Evolutionary conservation across 139 green algal species (phyloP), one percentile per base, ranked within the genome.

Genomic region (Trebouxia sp.): DNA sequence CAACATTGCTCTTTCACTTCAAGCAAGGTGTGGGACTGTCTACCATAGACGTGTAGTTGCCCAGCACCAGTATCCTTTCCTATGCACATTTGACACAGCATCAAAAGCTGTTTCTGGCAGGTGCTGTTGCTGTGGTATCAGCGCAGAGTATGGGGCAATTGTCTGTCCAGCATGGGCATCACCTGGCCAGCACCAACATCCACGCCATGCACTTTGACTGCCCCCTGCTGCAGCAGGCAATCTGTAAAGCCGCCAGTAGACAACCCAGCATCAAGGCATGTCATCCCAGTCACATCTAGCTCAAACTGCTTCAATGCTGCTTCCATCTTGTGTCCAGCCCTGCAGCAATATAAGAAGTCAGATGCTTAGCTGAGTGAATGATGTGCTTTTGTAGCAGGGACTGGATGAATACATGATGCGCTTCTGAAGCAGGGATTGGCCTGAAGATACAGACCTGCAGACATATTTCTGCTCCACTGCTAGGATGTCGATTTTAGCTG

Each of bases 171-270:
- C n/a, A n/a, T n/a, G n/a, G n/a, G n/a, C 14, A 83, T 69, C 70
- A 95, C 94, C 85, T 97, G 93, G 24, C 94, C 96, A 76, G 98
- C 96, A 0, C 96, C 96, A 6, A 99, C 96, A 81, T 99, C 96
- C 12, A 99, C 88, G 37, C 96, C 96, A 84, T 95, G 94, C 58
- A 99, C 96, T 15, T 66, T 76, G 0, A 65, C 69, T 0, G 92
- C 93, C 6, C 96, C 96, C 9, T 83, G 69, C 89, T 99, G 96
- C 83, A 99, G 88, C 79, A 98, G 84, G 88, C 95, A 98, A 85
- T 99, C 96, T 55, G 96, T 94, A 87, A 99, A 99, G 65, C 96
- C 96, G 20, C 96, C 96, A 1, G 96, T 99, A 15, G 94, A 98
- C 42, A 99, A 87, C 0, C 96, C 96, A 39, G 94, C 89, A 81